Evolutionary conservation across 768 basidiomycete genomes (phyloP).

Genomic region (Lentinus tigrinus): DNA sequence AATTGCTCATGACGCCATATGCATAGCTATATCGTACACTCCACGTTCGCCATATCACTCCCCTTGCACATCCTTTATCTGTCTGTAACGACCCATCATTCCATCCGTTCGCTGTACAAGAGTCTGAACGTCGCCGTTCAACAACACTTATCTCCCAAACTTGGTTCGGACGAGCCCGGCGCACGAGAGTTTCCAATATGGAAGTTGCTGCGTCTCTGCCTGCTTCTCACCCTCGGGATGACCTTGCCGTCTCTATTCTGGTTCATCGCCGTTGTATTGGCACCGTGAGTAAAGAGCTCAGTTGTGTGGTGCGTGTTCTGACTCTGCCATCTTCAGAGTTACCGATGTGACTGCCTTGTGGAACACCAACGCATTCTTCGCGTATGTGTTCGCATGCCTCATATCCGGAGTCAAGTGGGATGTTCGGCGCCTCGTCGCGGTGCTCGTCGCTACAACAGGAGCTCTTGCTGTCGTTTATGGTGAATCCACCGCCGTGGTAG

Average conservation of each 20-base stretch:
- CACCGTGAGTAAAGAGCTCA: conserved; percentile 54
- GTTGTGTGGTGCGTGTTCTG: background rate
- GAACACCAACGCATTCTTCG: conserved; percentile 91
- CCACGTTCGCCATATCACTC: conserved; percentile 73
- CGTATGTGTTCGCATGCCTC: conserved; percentile 82
- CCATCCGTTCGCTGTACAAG: conserved; percentile 47
- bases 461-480: conserved; percentile 84
- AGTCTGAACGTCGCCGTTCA: conserved; percentile 52
- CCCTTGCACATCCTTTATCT: conserved; percentile 80
- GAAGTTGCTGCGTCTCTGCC: conserved; percentile 34
- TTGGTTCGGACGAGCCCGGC: background rate
- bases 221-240: conserved; percentile 51
- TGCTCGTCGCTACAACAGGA: conserved; percentile 78
- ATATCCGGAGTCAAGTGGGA: conserved; percentile 66
- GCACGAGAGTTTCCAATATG: conserved; percentile 26
- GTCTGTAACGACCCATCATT: conserved; percentile 43
- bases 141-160: conserved; percentile 25
- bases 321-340: conserved; percentile 34
- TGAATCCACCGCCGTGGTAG: conserved; percentile 30
- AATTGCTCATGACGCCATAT: background rate
- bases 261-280: conserved; percentile 68
- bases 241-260: conserved; percentile 69
- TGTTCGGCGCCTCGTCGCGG: conserved; percentile 61
- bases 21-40: conserved; percentile 89
- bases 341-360: conserved; percentile 80